Evolutionary conservation across 2,329 filamentous ascomycete genomes (phyloP), one percentile per base, ranked within the genome.

Genomic region (Fusarium graminum): DNA sequence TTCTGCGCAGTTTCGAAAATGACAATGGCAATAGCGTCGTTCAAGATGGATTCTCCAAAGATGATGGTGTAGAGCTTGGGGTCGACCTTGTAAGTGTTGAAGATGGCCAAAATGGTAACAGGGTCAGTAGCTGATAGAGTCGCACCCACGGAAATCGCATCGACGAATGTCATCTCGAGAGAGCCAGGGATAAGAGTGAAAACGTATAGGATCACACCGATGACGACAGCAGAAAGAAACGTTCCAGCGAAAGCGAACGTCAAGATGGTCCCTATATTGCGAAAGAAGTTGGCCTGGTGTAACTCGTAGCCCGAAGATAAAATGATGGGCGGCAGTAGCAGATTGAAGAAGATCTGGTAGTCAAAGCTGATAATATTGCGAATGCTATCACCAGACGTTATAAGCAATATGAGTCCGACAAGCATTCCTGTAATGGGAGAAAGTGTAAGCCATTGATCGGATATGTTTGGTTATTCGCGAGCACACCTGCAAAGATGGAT

Each of bases 291-390:
- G 72, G 92, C 94, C 81, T 99, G 95, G 78, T 99, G 95, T 63
- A 99, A 80, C 80, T 99, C 95, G 80, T 98, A 99, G 53, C 95
- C 95, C 16, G 94, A 97, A 16, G 94, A 94, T 28, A 99, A 86
- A 76, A 99, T 99, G 76, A 99, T 99, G 56, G 95, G 95, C 36
- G 95, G 95, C n/a, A 99, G 91, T 13, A 99, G 88, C 43, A 99
- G 87, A 79, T 99, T 99, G 85, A 99, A 99, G 85, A 99, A 99
- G 83, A 98, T 97, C 76, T 98, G 94, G 78, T 97, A 97, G 82
- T 98, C 92, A 83, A 99, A 99, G 79, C 91, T 97, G 75, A 99
- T 93, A 67, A 92, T 89, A 76, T 92, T 92, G 77, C 94, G 90
- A 72, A 99, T 93, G 65, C 92, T 22, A 26, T 41, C 90, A 68